Evolutionary conservation across 805 yeast species (phyloP), one percentile per base, ranked within the genome.

Genomic region (Wickerhamiella siamensis): DNA sequence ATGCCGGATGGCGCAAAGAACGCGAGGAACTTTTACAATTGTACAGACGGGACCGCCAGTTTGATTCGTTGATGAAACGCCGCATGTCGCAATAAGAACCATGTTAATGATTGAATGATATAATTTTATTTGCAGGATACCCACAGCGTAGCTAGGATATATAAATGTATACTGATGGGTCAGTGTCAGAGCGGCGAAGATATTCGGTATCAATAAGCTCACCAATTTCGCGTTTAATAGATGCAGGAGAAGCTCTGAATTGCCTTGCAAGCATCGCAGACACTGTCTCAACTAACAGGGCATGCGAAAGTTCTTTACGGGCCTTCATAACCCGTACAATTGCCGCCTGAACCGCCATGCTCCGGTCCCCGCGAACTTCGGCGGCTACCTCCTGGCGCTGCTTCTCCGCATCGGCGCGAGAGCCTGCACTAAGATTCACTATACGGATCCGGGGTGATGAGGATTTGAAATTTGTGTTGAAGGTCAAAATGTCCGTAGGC

Each of bases 271-370:
- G 74, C 54, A 83, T 93, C 41, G 82, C 79, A 47, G 82, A 76
- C 31, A 88, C 91, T 58, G 86, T 95, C 51, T 80, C 83, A 29
- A 86, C 77, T 54, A 88, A 70, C 39, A 75, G 75, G 36, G 78
- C 78, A 57, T 87, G 95, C 45, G 74, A 73, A 53, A 84, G 65
- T 37, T 69, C 69, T 58, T 84, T 82, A 56, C 95, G 72, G 1
- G 95, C 86, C 65, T 91, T 91, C 97, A 88, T 87, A 54, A 88
- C 80, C 54, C 97, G 72, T 26, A 88, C 96, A 61, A 91, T 83
- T 52, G 94, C 84, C 2, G 97, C 96, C 52, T 83, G 81, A 51
- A 87, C 68, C 62, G 77, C 77, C 55, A 81, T 75, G 61, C 77
- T 79, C 55, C 95, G 72, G 43, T 83, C 84, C 51, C 82, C 86